phyloP scores from a whole-genome alignment of 2,329 filamentous ascomycete genomes.

The Fusarium concolor region DNA sequence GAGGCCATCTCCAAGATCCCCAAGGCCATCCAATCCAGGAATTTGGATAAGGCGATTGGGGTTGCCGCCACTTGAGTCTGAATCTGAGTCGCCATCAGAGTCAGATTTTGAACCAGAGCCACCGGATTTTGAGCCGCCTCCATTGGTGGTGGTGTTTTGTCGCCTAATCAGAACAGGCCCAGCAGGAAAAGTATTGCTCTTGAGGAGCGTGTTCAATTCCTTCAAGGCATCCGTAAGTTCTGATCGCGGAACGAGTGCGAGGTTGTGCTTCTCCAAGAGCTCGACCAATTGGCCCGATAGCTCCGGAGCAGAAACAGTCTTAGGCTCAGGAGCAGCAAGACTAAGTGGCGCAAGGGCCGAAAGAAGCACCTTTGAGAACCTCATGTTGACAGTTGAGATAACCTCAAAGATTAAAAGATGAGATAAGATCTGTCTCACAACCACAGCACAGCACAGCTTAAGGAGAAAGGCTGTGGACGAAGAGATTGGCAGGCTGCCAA shows the following conservation, averaged over 20 bases:
- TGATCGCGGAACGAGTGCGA: slow-evolving; percentile 58
- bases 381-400: slow-evolving; percentile 45
- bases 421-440: slow-evolving; percentile 5
- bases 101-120: background rate
- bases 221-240: slow-evolving; percentile 59
- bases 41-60: slow-evolving; percentile 9
- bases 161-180: slow-evolving; percentile 22
- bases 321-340: slow-evolving; percentile 47
- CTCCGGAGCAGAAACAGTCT: slow-evolving; percentile 47
- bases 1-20: slow-evolving; percentile 31
- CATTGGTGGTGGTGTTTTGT: slow-evolving; percentile 26
- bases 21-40: slow-evolving; percentile 37
- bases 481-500: background rate
- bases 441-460: background rate
- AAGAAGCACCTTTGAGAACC: slow-evolving; percentile 52
- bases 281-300: slow-evolving; percentile 53
- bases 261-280: slow-evolving; percentile 57
- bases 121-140: background rate
- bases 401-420: background rate
- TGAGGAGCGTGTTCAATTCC: slow-evolving; percentile 56
- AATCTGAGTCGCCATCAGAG: background rate
- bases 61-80: background rate
- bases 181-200: slow-evolving; percentile 40
- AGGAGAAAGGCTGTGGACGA: background rate
- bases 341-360: slow-evolving; percentile 51